phyloP scores from a whole-genome alignment of 2,329 filamentous ascomycete genomes.

The Gremmenia infestans region DNA sequence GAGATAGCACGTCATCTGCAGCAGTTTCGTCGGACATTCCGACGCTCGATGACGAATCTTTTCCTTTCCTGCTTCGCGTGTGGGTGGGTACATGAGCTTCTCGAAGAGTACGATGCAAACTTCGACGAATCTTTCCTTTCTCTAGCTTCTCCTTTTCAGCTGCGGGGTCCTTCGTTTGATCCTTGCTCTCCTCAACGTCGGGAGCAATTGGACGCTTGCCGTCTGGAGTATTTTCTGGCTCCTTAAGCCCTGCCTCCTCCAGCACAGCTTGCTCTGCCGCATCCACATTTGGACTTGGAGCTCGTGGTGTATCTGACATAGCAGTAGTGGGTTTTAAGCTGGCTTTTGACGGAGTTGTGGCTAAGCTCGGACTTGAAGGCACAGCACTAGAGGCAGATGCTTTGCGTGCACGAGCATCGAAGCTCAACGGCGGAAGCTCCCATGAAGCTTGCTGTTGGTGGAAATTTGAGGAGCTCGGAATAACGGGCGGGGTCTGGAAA shows the following conservation, averaged over 20 bases:
- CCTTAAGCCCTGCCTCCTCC: slow-evolving; percentile 61
- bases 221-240: slow-evolving; percentile 39
- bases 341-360: slow-evolving; percentile 31
- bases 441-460: slow-evolving; percentile 40
- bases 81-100: slow-evolving; percentile 65
- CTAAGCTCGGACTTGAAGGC: slow-evolving; percentile 29
- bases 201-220: slow-evolving; percentile 33
- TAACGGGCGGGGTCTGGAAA: slow-evolving; percentile 46
- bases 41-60: slow-evolving; percentile 60
- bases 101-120: slow-evolving; percentile 82
- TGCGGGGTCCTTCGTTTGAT: slow-evolving; percentile 13
- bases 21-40: slow-evolving; percentile 41
- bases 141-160: slow-evolving; percentile 32
- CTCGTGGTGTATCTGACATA: slow-evolving; percentile 30
- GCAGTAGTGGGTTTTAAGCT: slow-evolving; percentile 30
- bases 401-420: slow-evolving; percentile 38
- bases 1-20: slow-evolving; percentile 64
- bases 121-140: slow-evolving; percentile 62
- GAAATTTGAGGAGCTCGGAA: slow-evolving; percentile 34
- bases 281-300: slow-evolving; percentile 38
- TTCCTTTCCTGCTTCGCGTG: slow-evolving; percentile 71
- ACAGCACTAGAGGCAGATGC: slow-evolving; percentile 39
- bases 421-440: slow-evolving; percentile 37
- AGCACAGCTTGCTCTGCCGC: slow-evolving; percentile 64
- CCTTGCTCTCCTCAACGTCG: slow-evolving; percentile 32